phyloP scores from a whole-genome alignment of 768 basidiomycete species.

The Tulasnella sp. region DNA sequence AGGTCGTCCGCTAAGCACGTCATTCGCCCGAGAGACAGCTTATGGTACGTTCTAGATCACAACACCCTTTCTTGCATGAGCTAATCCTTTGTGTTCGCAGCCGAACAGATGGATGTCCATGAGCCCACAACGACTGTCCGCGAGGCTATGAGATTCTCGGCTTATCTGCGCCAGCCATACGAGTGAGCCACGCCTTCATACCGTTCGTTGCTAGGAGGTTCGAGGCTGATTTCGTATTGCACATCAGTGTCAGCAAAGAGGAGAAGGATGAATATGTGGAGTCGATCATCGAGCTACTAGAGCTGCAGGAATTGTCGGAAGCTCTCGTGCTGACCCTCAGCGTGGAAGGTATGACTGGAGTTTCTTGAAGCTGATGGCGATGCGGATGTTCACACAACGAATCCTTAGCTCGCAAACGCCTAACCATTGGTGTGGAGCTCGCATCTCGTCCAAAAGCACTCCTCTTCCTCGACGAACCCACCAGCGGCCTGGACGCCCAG shows the following conservation, averaged over 20 bases:
- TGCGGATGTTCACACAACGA: conserved; percentile 37
- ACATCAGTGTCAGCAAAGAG: conserved; percentile 34
- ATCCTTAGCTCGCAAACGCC: conserved; percentile 44
- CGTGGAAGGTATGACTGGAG: not conserved
- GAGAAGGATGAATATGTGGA: conserved; percentile 44
- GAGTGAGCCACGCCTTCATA: conserved; percentile 34
- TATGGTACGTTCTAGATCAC: conserved; percentile 33
- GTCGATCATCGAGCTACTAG: conserved; percentile 46
- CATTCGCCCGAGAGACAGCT: conserved; percentile 37
- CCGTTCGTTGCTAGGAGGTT: conserved; percentile 30
- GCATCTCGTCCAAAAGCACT: conserved; percentile 66
- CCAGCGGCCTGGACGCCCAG: conserved; percentile 56
- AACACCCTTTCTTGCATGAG: conserved; percentile 32
- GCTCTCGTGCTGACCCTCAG: conserved; percentile 12
- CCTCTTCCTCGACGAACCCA: conserved; percentile 86
- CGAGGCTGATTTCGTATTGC: conserved; percentile 33
- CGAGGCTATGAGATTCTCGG: conserved; percentile 48
- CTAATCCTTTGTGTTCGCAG: conserved; percentile 39
- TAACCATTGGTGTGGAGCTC: conserved; percentile 55
- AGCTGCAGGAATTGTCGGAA: conserved; percentile 41
- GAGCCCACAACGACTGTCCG: conserved; percentile 51
- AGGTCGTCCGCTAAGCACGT: conserved; percentile 28
- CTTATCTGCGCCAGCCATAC: conserved; percentile 47
- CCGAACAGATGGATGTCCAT: conserved; percentile 50
- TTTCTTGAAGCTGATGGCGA: not conserved